Conservation (phyloP, 2,329 filamentous ascomycete species). For the Fusarium oligoseptatum region DNA sequence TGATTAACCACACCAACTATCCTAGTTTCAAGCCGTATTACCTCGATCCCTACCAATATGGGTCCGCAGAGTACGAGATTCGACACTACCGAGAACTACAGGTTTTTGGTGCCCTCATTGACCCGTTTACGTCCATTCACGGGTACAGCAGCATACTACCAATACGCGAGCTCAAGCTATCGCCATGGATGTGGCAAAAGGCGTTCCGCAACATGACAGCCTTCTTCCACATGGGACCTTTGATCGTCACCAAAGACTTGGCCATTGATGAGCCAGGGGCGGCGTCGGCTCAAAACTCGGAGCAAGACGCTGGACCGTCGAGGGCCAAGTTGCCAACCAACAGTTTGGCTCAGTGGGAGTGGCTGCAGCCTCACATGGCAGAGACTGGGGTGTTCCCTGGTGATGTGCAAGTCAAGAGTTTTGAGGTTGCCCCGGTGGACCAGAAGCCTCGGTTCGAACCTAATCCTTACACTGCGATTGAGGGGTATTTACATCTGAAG, state of each 20-base stretch:
- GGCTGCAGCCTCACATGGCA: conserved; percentile 50
- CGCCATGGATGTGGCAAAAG: conserved; percentile 54
- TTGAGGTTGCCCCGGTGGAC: background rate
- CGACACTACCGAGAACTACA: no score
- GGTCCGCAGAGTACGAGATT: no score
- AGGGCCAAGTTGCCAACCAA: background rate
- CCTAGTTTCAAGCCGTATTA: no score
- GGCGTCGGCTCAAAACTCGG: no score
- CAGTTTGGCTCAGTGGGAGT: conserved; percentile 44
- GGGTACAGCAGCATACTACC: conserved; percentile 53
- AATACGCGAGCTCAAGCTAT: conserved; percentile 44
- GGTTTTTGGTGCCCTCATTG: conserved; percentile 51
- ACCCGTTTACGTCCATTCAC: conserved; percentile 55
- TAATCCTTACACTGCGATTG: conserved; percentile 23
- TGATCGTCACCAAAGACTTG: conserved; percentile 35
- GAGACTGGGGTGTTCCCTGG: no score
- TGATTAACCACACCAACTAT: no score
- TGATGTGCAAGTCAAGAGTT: no score
- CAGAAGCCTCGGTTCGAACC: background rate
- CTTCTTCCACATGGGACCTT: conserved; percentile 56
- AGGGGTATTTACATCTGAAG: conserved; percentile 22
- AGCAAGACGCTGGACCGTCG: background rate
- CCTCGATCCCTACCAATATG: no score
- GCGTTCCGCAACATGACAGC: conserved; percentile 56
- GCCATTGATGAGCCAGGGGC: conserved; percentile 18